Conservation (phyloP, 2,329 filamentous ascomycete species). For the Exserohilum turcica region DNA sequence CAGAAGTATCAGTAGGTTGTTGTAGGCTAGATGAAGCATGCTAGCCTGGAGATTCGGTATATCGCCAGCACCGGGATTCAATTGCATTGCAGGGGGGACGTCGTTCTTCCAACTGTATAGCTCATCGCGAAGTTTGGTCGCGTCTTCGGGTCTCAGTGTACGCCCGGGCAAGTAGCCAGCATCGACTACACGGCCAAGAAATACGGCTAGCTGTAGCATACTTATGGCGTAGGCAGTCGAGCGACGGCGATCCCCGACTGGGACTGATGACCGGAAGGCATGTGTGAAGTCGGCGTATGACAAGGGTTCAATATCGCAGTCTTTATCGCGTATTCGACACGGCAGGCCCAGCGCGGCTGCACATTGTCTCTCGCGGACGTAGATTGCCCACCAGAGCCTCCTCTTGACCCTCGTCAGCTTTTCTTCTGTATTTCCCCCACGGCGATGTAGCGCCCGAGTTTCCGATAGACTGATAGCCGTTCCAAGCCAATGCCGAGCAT, state of each 20-base stretch:
- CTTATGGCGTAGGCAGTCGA: constrained; percentile 44
- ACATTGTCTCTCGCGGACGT: constrained; percentile 57
- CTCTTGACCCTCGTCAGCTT: constrained; percentile 51
- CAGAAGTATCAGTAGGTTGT: constrained; percentile 55
- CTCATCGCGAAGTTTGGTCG: constrained; percentile 35
- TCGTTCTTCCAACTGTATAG: constrained; percentile 50
- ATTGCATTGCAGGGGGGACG: constrained; percentile 45
- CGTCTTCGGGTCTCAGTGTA: constrained; percentile 22
- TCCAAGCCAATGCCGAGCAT: constrained; percentile 47
- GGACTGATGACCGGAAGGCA: constrained; percentile 31
- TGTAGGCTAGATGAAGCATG: constrained; percentile 53
- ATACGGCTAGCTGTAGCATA: constrained; percentile 48
- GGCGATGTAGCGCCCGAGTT: constrained; percentile 54
- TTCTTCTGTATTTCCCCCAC: constrained; percentile 26
- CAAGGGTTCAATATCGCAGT: constrained; percentile 54
- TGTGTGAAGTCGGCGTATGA: constrained; percentile 47
- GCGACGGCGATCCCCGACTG: constrained; percentile 38
- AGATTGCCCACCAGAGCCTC: constrained; percentile 62
- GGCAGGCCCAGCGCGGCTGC: constrained; percentile 55
- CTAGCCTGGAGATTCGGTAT: constrained; percentile 46
- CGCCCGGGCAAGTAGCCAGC: constrained; percentile 42
- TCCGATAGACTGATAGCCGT: constrained; percentile 59
- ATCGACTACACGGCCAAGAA: constrained; percentile 48
- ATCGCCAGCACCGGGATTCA: constrained; percentile 37
- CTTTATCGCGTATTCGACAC: constrained; percentile 56